Evolutionary conservation across 768 basidiomycete species (phyloP), one percentile per base, ranked within the genome.

Genomic region (Pisolithus marmoratus): DNA sequence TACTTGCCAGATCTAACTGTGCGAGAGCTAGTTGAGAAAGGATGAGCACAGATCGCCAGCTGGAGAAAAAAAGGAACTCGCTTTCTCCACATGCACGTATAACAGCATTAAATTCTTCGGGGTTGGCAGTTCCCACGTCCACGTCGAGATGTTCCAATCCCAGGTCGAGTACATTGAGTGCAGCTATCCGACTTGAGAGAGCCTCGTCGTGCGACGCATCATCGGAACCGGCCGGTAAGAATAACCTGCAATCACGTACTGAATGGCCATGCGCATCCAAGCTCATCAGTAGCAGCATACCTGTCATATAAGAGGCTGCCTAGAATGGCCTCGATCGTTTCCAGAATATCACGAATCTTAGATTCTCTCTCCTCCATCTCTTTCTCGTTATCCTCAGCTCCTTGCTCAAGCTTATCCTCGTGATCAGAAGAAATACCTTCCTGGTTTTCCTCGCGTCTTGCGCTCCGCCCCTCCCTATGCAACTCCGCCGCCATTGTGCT

Each of bases 141-240:
- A 98, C 78, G 15, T 94, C 95, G 1, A 99, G 80, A 70, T 98
- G 94, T 37, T 87, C 85, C 9, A 98, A 72, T 2, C 84, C 79
- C 0, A 99, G 74, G 65, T 97, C 95, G 1, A 98, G 75, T 76
- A 94, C 81, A 58, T 94, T 94, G 42, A 99, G 74, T 1, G 94
- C 94, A 14, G 92, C 91, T 15, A 97, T 84, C 5, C 94, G 83
- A 61, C 84, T 88, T 0, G 94, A 83, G 4, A 99, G 73, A 0
- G 91, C 87, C 60, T 91, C 90, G 63, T 99, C 94, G 63, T 96
- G 94, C 1, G 84, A 85, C 0, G 80, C 74, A 60, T 99, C 95
- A 48, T 83, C 80, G n/a, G 80, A 74, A 19, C 80, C 80, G 2
- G 83, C 75, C 1, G 87, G 90, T 48, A 84, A 78, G 69, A 93